Evolutionary conservation across 306 rosid species (phyloP).

Genomic region (Pterocarpus santalinus): DNA sequence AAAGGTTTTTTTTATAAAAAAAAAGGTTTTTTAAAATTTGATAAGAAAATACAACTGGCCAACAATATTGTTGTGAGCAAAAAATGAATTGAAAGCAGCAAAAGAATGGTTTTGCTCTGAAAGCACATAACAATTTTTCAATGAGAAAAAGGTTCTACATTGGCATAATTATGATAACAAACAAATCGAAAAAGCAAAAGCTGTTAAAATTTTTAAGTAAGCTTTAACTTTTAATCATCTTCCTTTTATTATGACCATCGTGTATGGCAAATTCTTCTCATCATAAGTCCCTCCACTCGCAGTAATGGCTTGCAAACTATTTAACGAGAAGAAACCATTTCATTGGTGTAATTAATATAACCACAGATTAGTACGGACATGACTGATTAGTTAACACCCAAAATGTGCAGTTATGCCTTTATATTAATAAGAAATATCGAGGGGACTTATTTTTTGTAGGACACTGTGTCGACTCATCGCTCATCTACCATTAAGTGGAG

Average conservation of each 20-base stretch:
- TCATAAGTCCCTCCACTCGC: conserved; percentile 31
- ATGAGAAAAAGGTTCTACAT: background rate
- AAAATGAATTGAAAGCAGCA: too few species aligned
- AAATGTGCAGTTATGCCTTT: background rate
- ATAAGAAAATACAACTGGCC: too few species aligned
- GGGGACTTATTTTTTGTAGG: too few species aligned
- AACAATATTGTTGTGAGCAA: too few species aligned
- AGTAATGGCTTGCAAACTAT: conserved; percentile 40
- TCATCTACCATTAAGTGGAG: too few species aligned
- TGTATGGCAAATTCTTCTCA: too few species aligned
- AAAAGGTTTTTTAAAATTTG: too few species aligned
- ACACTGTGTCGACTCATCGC: too few species aligned
- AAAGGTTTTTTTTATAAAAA: too few species aligned
- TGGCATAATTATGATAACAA: background rate
- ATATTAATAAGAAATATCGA: too few species aligned
- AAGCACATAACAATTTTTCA: too few species aligned
- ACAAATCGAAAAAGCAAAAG: conserved; percentile 41
- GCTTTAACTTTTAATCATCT: conserved; percentile 45
- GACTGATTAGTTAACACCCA: conserved; percentile 2
- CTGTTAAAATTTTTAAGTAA: conserved; percentile 21
- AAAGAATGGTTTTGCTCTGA: too few species aligned
- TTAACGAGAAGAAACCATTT: background rate
- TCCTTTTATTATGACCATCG: conserved; percentile 21
- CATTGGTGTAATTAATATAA: background rate
- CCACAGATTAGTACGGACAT: background rate